Conservation (phyloP, 148 eudicot species). For the Rhododendron williamsianum region DNA sequence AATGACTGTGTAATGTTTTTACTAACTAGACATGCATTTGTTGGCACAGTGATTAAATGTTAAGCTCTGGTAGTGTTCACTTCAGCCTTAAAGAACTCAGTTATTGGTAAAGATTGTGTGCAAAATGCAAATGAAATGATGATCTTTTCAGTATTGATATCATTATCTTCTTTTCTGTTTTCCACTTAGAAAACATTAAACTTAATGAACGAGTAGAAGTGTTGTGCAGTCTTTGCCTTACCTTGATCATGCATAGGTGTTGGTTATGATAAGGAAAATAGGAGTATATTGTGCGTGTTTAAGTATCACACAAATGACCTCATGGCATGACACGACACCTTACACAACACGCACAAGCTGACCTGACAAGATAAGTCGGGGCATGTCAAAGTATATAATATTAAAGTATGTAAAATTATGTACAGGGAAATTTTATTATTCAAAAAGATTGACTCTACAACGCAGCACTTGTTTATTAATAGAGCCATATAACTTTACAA, state of each 20-base stretch:
- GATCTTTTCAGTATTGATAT: neutral
- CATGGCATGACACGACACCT: neutral
- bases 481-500: neutral
- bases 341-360: neutral
- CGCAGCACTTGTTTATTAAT: neutral
- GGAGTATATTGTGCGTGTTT: neutral
- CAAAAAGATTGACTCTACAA: neutral
- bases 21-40: neutral
- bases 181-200: neutral
- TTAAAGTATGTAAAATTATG: neutral
- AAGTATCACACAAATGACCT: neutral
- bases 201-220: neutral
- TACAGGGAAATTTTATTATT: neutral
- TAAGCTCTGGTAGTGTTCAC: neutral
- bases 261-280: neutral
- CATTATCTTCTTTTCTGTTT: neutral
- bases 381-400: neutral
- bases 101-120: neutral
- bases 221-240: neutral
- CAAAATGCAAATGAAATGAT: neutral
- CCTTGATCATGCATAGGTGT: neutral
- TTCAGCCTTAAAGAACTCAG: neutral
- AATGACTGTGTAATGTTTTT: neutral
- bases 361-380: neutral
- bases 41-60: conserved; percentile 5